Base-by-base conservation (phyloP, 208 protist species). In the Blastocrithidia nonstop region DNA sequence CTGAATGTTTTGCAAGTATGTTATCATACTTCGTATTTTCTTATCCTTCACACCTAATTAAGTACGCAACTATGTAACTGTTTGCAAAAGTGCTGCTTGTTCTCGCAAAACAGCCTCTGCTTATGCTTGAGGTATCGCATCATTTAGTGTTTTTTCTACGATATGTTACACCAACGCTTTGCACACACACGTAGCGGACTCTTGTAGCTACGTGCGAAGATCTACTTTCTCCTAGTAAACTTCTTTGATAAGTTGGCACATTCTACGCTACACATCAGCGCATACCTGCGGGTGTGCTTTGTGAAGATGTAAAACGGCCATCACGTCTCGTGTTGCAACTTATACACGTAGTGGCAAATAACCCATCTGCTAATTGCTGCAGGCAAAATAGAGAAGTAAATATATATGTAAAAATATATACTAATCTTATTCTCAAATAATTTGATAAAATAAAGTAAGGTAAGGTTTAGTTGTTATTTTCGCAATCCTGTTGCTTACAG, bases 241-340 rank as follows among this genome's bases (percentile, higher is more conserved):
- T 21, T 76, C 48, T 16, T 62, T 53, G 22, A 86, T 47, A 6
- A 87, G 63, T 1, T 51, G 49, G 31, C 61, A 27, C 21, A 91
- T 60, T 22, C 66, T 61, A 17, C 71, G 61, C n/a, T 67, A 40
- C 19, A 85, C 67, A 47, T 91, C 82, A 5, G 28, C 40, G 23
- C 61, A 71, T n/a, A 91, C 82, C 44, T 88, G 73, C 15, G 77
- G 76, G 41, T 91, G 82, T 1, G 86, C 77, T 17, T 78, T 75
- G 62, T 91, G 82, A 33, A 91, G 66, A 21, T 45, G 50, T 15
- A 91, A 67, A 25, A 88, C 46, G 29, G 60, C 61, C 19, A 75
- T 68, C 17, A 91, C 73, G 35, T 91, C 77, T n/a, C 71, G 63
- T 19, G 72, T 56, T 1, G 73, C 73, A 15, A 44, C 61, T 56